Evolutionary conservation across 2,329 filamentous ascomycete species (phyloP), one percentile per base, ranked within the genome.

Genomic region (Cordyceps cateniannulata): DNA sequence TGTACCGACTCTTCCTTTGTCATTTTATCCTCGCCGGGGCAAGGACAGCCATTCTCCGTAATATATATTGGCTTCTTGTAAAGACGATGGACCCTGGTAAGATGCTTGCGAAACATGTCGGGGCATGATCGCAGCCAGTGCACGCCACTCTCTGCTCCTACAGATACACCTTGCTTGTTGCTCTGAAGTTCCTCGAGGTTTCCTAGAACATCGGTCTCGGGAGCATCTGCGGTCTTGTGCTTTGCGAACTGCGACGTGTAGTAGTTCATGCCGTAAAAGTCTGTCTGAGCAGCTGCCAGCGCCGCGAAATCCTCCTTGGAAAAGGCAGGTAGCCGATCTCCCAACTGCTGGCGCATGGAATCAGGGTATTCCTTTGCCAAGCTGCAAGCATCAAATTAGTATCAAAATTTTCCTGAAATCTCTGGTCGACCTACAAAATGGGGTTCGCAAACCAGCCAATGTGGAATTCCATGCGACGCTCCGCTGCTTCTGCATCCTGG

Each of bases 201-300:
- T 44, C 73, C 73, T 10, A 69, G 57, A 51, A 71, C 70, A 63
- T 76, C 73, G 1, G 68, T 70, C 5, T 62, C 66, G 0, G 66
- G 59, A 1, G 73, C 65, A 1, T 65, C 65, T 5, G 42, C 59
- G 4, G 65, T 48, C 2, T 66, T 62, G 55, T 73, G 70, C 2
- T 66, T 68, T 1, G 71, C 71, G 58, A 69, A 76, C 59, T 73
- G 71, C 0, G 71, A 71, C 0, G 74, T 75, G 69, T 77, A 77
- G 61, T 71, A 73, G 64, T 76, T 75, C 73, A 76, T 76, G 48
- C 74, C 73, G 61, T 75, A 76, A 56, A 76, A 76, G 55, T 71
- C 69, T 3, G 65, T 67, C 8, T 69, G 66, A 0, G 68, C 66
- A 3, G 64, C 63, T 0, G 62, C 53, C 0, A 75, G 64, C 0